Evolutionary conservation across 2,329 filamentous ascomycete genomes (phyloP).

Genomic region (Seiridium cupressi): DNA sequence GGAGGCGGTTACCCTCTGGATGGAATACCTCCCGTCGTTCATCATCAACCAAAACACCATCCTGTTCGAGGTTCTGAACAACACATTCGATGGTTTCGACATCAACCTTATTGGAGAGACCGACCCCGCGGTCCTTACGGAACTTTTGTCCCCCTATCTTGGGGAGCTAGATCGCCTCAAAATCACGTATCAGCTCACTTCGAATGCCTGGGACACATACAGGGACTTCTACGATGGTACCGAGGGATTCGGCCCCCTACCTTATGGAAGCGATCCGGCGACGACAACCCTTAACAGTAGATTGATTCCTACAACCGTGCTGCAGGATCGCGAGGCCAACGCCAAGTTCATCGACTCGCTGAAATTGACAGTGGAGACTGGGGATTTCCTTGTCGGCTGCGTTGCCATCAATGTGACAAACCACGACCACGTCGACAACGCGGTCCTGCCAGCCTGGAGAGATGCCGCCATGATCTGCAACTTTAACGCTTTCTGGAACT

Average conservation of each 20-base stretch:
- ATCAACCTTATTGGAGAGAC: not conserved
- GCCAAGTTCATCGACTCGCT: not conserved
- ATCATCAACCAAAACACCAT: not conserved
- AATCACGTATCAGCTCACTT: constrained; percentile 7
- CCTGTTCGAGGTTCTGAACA: not conserved
- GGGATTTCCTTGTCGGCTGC: constrained; percentile 9
- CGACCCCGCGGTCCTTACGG: not conserved
- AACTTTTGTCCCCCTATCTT: constrained; percentile 6
- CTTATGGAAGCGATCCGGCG: constrained; percentile 8
- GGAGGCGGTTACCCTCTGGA: not conserved
- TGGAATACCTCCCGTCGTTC: not conserved
- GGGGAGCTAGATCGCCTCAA: constrained; percentile 3
- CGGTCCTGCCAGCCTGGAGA: constrained; percentile 13
- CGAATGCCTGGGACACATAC: not conserved
- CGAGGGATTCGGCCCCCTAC: constrained; percentile 10
- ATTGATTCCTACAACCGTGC: constrained; percentile 7
- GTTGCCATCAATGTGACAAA: constrained; percentile 2
- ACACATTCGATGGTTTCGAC: no score
- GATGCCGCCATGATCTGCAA: constrained; percentile 5
- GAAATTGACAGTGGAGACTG: no score
- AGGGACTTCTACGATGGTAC: constrained; percentile 1
- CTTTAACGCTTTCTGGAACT: constrained; percentile 1
- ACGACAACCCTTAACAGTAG: constrained; percentile 4
- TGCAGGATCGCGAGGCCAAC: not conserved
- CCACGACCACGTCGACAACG: constrained; percentile 10